phyloP scores from a whole-genome alignment of 2,329 filamentous ascomycete species.

The Ascochyta pisi region DNA sequence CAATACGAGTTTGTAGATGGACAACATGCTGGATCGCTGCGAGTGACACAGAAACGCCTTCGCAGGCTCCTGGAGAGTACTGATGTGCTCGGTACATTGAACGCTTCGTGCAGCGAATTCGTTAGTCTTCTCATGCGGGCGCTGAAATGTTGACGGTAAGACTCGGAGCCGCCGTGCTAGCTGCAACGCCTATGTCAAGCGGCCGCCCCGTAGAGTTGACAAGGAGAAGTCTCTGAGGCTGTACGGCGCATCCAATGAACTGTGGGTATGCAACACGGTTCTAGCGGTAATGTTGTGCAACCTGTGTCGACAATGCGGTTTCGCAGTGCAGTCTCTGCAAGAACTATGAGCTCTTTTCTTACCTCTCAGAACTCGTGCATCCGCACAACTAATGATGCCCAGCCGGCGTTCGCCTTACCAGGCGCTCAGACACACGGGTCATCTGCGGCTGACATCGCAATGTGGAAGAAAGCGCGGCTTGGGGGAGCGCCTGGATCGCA shows the following conservation, averaged over 20 bases:
- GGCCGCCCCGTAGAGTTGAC: background rate
- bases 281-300: background rate
- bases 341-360: background rate
- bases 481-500: constrained; percentile 6
- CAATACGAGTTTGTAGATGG: background rate
- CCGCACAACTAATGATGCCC: background rate
- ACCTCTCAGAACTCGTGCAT: background rate
- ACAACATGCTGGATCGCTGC: background rate
- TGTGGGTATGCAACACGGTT: background rate
- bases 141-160: constrained; percentile 1
- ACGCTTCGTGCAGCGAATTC: constrained; percentile 3
- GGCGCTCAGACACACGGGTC: background rate
- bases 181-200: constrained; percentile 1
- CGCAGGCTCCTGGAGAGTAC: background rate
- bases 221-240: background rate
- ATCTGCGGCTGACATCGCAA: constrained; percentile 8
- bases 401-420: background rate
- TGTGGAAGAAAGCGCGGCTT: constrained; percentile 10
- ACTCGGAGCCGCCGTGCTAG: constrained; percentile 10
- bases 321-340: background rate
- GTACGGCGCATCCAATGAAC: background rate
- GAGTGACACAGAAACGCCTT: constrained; percentile 2
- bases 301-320: background rate
- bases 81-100: constrained; percentile 4
- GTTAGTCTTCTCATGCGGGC: constrained; percentile 5